Conservation (phyloP, 192 early-diverging fungal species). For the Glomus cerebriforme region DNA sequence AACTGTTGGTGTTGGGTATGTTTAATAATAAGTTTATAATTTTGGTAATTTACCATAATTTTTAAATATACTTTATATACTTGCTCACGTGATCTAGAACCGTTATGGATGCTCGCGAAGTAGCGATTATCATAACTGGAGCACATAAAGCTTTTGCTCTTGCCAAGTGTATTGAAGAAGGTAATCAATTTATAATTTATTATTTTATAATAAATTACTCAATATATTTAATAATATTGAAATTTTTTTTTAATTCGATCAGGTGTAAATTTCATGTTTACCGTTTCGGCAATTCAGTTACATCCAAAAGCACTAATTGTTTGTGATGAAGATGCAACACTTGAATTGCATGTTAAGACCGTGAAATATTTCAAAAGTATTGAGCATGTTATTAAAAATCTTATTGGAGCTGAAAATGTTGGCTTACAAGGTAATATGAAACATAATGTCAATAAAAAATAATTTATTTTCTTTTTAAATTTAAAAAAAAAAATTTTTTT, state of each 20-base stretch:
- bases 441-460: too few relatives aligned
- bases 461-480: too few relatives aligned
- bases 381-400: conserved; percentile 76
- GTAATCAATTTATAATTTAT: conserved; percentile 35
- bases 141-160: conserved; percentile 82
- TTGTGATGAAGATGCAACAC: conserved; percentile 86
- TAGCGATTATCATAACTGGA: conserved; percentile 83
- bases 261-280: conserved; percentile 91
- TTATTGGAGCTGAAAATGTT: conserved; percentile 73
- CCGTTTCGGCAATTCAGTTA: conserved; percentile 81
- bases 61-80: too few relatives aligned
- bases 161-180: conserved; percentile 80
- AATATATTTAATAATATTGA: too few relatives aligned
- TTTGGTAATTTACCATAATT: too few relatives aligned
- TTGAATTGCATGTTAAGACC: conserved; percentile 89
- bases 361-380: conserved; percentile 89
- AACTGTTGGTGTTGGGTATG: conserved; percentile 81
- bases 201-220: too few relatives aligned
- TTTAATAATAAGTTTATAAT: too few relatives aligned
- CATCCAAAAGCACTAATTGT: conserved; percentile 80
- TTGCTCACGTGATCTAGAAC: conserved; percentile 54
- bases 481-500: too few relatives aligned
- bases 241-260: conserved; percentile 28
- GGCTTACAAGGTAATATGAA: conserved; percentile 62
- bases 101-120: conserved; percentile 86